Conservation (phyloP, 164 flowering plant species). For the Saururus chinensis region DNA sequence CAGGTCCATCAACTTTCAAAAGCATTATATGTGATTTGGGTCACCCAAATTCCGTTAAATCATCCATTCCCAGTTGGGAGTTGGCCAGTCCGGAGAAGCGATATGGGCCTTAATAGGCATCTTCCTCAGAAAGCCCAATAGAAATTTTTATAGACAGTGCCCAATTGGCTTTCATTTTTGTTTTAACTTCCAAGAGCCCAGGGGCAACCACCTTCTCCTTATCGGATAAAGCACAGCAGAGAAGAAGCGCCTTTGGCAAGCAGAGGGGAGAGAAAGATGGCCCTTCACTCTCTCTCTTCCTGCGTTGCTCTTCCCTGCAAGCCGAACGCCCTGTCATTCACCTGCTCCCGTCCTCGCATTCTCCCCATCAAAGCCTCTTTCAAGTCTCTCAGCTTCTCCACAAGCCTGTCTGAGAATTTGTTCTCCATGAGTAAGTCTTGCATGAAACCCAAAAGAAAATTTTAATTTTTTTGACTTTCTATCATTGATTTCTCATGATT, state of each 20-base stretch:
- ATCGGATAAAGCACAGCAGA: background rate
- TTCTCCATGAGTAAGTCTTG: constrained; percentile 33
- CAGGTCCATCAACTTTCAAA: no score
- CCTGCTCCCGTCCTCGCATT: constrained; percentile 8
- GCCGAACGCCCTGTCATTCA: constrained; percentile 21
- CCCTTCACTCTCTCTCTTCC: constrained; percentile 20
- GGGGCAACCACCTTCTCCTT: no score
- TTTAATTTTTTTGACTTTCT: background rate
- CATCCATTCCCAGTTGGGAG: no score
- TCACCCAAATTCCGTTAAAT: no score
- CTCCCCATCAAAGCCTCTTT: constrained; percentile 11
- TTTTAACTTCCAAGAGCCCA: no score
- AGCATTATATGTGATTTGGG: no score
- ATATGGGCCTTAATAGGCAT: no score
- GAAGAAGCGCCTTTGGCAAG: background rate
- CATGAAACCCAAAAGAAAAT: background rate
- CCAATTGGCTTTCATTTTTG: no score
- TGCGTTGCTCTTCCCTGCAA: constrained; percentile 29
- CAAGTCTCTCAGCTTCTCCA: constrained; percentile 44
- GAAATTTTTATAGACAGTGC: no score
- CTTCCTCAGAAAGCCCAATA: no score
- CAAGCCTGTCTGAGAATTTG: constrained; percentile 20
- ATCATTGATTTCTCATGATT: background rate
- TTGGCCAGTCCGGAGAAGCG: no score
- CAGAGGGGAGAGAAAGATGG: constrained; percentile 14